Evolutionary conservation across 1,139 yeast species (phyloP).

Genomic region (Nakaseomyces bracarensis): DNA sequence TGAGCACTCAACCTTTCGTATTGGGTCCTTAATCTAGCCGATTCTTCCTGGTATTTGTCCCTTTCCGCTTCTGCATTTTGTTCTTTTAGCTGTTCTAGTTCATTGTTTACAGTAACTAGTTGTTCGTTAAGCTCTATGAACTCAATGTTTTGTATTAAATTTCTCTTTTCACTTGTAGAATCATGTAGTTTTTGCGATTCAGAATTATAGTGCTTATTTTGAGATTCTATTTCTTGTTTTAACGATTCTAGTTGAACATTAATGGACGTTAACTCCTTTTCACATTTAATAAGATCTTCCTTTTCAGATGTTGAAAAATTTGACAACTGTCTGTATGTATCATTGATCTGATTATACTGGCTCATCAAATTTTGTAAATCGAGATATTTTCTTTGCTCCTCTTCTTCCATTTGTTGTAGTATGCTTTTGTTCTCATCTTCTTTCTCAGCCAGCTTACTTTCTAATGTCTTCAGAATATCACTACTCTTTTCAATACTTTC

Average conservation of each 20-base stretch:
- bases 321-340: slow-evolving; percentile 1
- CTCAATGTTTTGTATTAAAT: slow-evolving; percentile 48
- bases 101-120: slow-evolving; percentile 31
- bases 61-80: slow-evolving; percentile 59
- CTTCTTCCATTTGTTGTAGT: background rate
- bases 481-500: slow-evolving; percentile 8
- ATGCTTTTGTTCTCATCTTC: background rate
- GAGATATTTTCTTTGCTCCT: background rate
- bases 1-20: slow-evolving; percentile 55
- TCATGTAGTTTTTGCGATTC: slow-evolving; percentile 39
- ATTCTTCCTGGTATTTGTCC: slow-evolving; percentile 53
- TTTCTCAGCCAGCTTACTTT: slow-evolving; percentile 5
- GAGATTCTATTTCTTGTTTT: slow-evolving; percentile 19
- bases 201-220: slow-evolving; percentile 13
- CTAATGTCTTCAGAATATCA: background rate
- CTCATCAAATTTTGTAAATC: background rate
- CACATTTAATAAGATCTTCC: slow-evolving; percentile 13
- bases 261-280: slow-evolving; percentile 12
- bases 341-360: background rate
- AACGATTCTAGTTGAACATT: slow-evolving; percentile 18
- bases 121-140: slow-evolving; percentile 38
- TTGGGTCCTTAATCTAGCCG: slow-evolving; percentile 45
- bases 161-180: slow-evolving; percentile 45
- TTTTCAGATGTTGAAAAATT: background rate
- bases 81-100: slow-evolving; percentile 40